phyloP scores from a whole-genome alignment of 352 stramenopile genomes.

The Blastocystis sp. region DNA sequence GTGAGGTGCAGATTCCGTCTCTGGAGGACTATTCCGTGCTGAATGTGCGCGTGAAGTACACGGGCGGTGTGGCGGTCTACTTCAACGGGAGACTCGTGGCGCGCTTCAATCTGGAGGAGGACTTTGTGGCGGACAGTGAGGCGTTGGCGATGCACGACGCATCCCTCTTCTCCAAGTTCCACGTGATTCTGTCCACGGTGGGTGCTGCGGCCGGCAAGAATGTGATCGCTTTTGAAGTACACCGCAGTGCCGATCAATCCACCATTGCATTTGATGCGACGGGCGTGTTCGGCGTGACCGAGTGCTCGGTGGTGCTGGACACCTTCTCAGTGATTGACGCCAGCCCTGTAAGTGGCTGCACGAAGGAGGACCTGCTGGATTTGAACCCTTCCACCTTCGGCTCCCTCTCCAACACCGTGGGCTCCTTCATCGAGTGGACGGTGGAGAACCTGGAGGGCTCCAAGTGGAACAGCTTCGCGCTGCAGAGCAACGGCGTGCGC shows the following conservation, averaged over 20 bases:
- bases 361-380: constrained; percentile 1
- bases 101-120: constrained; percentile 38
- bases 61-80: constrained; percentile 61
- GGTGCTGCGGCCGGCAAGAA: constrained; percentile 26
- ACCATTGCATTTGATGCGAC: constrained; percentile 34
- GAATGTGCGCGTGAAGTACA: constrained; percentile 42
- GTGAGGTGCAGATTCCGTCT: neutral
- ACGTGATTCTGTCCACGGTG: constrained; percentile 24
- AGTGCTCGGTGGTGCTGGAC: constrained; percentile 25
- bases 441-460: constrained; percentile 2
- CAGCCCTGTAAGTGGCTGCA: neutral
- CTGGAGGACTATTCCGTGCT: constrained; percentile 49
- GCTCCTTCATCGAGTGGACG: neutral
- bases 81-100: constrained; percentile 44
- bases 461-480: neutral
- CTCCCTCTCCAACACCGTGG: neutral
- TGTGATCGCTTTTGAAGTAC: constrained; percentile 52
- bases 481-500: neutral
- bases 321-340: constrained; percentile 1
- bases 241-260: neutral
- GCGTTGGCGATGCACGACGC: constrained; percentile 18
- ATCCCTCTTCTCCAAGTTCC: constrained; percentile 54
- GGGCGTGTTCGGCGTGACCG: constrained; percentile 37
- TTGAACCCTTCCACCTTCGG: neutral
- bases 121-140: constrained; percentile 4